Conservation (phyloP, 805 yeast genomes). For the Ogataea polymorpha region DNA sequence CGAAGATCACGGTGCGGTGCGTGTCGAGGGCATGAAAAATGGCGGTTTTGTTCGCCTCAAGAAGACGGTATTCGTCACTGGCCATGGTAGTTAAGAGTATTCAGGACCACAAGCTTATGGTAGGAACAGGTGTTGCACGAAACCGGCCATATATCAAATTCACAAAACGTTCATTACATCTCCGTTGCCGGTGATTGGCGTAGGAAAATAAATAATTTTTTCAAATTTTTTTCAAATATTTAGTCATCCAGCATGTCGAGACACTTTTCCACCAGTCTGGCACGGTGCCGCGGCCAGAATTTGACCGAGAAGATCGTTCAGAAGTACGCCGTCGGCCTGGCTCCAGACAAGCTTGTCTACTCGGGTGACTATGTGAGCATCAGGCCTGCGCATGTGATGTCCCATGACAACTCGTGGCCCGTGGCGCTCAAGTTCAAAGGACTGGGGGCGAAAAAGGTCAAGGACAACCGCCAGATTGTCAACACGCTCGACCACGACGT, state of each 20-base stretch:
- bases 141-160: not conserved
- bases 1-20: conserved; percentile 4
- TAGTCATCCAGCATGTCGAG: conserved; percentile 13
- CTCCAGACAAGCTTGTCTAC: conserved; percentile 70
- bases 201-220: not conserved
- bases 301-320: conserved; percentile 95
- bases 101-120: too few species aligned
- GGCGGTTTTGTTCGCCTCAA: conserved; percentile 3
- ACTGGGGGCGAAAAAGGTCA: conserved; percentile 80
- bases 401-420: conserved; percentile 99
- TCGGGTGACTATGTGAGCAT: conserved; percentile 95
- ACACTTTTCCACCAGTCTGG: conserved; percentile 17
- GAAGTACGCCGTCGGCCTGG: conserved; percentile 81
- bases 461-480: conserved; percentile 87
- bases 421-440: conserved; percentile 96
- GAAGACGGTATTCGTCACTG: conserved; percentile 3
- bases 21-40: conserved; percentile 15
- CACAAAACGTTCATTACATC: conserved; percentile 2
- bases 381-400: conserved; percentile 96
- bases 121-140: not conserved
- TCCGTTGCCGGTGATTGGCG: conserved; percentile 10
- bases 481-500: conserved; percentile 98
- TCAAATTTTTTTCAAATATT: conserved; percentile 4
- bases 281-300: conserved; percentile 62
- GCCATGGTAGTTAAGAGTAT: not conserved